Base-by-base conservation (phyloP, 2,329 filamentous ascomycete genomes). In the Diaporthe humulicola region DNA sequence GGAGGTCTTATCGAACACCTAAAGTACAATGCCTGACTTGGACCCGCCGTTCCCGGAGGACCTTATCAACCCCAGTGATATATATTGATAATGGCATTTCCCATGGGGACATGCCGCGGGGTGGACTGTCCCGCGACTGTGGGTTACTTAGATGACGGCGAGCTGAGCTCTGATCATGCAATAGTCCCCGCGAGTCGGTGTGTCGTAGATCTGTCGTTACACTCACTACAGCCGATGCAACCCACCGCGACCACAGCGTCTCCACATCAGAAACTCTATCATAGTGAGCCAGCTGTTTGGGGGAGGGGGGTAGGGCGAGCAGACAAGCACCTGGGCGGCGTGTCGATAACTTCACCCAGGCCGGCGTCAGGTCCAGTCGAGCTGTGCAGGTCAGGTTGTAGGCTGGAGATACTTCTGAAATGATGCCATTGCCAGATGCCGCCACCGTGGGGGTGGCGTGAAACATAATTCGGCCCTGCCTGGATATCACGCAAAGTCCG, bases 201-300 rank as follows among this genome's bases (percentile, higher is more conserved):
- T 67, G 45, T 38, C 22, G 45, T 52, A 67, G 64, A 67, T 67
- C 64, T 67, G 45, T 67, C 45, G 64, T 67, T 67, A 36, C 64
- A 67, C 48, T 22, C 64, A 67, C 64, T 48, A 67, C 45, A 25
- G 22, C 30, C 19, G 64, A 67, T 67, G 64, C 64, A 67, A 67
- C 64, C 64, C 64, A 67, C 64, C 45, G 33, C 61, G 22, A 67
- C 30, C n/a, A 54, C 45, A 38, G 30, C 19, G 48, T 67, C 45
- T 67, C 64, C 64, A 52, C 64, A 52, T 28, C 48, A 5, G 48
- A 52, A 67, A 67, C 3, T 67, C 45, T 67, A 67, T 67, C 64
- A 67, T 28, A 52, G 30, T 28, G 64, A 38, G 42, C 58, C 58
- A 17, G 12, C 58, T 30, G 15, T 19, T 30, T 45, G 38, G 58